Base-by-base conservation (phyloP, 164 flowering plant species). In the Paratinospora sagittata region DNA sequence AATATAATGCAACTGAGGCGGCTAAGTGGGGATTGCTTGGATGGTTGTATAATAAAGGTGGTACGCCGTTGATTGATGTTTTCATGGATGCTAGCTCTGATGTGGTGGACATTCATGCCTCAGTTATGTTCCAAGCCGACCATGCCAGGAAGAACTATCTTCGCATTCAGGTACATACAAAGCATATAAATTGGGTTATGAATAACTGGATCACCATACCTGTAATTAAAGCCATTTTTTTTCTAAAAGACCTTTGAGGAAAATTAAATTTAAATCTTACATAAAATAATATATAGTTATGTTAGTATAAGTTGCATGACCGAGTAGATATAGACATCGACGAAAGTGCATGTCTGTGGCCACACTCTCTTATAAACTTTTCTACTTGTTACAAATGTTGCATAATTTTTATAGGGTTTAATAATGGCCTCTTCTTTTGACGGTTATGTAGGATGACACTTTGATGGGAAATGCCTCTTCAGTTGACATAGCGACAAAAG, bases 101-200 rank as follows among this genome's bases (percentile, higher is more conserved):
- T 47, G 21, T 67, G 34, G 60, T 67, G 1, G 70, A 67, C 60
- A 47, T 43, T 17, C 43, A 67, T 45, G 34, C 70, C 11, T 67
- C 70, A 8, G 36, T 67, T 49, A 58, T 67, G 24, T 67, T 67
- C 60, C 58, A 67, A 16, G 47, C 58, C 9, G 11, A 8, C 57
- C 26, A 67, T 26, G 27, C 16, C 60, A 34, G 7, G 11, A 45
- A 9, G 12, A 66, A 66, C 30, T 66, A 66, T 39, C 69, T 66
- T 27, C 47, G 69, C 12, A 66, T 66, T 66, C 69, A 66, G 69
- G 69, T 66, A 66, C 21, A 12, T 49, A 30, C 34, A 30, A 30
- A 49, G 1, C 19, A 49, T 14, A 49, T 49, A n/a, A 19, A 30
- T 30, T 30, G 34, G 34, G 4, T 30, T 30, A 30, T 30, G 34